A percentile compares a stretch with the other conserved stretches of the same genome.
Evolutionary conservation across 2,329 filamentous ascomycete species (phyloP).

Genomic region (Aspergillus amoenus): DNA sequence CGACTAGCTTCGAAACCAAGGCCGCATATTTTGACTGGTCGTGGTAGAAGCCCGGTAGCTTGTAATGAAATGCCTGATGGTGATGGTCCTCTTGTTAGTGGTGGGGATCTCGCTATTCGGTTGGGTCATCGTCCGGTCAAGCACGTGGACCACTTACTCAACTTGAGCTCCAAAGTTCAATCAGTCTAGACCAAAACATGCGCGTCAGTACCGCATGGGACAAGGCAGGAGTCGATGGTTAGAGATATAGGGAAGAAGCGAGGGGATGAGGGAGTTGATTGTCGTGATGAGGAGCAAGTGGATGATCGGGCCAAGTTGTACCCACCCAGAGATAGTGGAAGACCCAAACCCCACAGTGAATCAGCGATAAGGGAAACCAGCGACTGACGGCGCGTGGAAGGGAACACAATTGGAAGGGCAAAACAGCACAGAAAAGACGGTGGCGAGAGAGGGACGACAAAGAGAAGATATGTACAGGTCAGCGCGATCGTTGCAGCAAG

Average conservation of each 20-base stretch:
- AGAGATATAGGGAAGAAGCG: not conserved
- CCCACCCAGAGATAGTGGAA: slow-evolving; percentile 10
- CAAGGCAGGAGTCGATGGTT: not conserved
- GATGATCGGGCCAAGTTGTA: not conserved
- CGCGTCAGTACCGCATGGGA: not conserved
- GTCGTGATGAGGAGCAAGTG: not conserved
- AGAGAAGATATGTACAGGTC: slow-evolving; percentile 6
- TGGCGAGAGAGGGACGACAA: slow-evolving; percentile 3
- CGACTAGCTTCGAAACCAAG: not conserved
- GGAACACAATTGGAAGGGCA: slow-evolving; percentile 6
- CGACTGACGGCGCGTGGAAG: not conserved
- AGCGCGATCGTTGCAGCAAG: not conserved
- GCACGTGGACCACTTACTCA: slow-evolving; percentile 7
- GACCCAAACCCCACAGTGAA: slow-evolving; percentile 12
- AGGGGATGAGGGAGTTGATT: slow-evolving; percentile 1
- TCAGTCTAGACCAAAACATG: not conserved
- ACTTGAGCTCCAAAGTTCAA: not conserved
- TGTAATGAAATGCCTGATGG: slow-evolving; percentile 1
- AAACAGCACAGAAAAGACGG: not conserved
- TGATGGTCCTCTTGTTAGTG: not conserved
- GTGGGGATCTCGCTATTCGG: not conserved
- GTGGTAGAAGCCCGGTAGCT: not conserved
- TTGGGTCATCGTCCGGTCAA: not conserved
- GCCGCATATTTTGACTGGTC: not conserved
- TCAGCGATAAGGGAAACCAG: slow-evolving; percentile 11